phyloP scores from a whole-genome alignment of 345 rosid species.

The Dovyalis caffra region DNA sequence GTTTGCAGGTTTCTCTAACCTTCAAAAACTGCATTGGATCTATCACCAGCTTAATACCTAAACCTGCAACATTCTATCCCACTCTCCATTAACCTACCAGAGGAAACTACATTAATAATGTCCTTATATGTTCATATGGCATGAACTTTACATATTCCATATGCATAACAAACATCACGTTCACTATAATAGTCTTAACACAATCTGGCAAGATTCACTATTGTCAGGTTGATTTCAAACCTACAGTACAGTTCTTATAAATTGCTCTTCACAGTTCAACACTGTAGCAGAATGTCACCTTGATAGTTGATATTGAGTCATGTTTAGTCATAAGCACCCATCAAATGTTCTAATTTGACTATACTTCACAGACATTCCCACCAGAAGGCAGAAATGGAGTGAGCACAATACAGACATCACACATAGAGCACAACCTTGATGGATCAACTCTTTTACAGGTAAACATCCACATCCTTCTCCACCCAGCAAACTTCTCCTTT shows the following conservation, averaged over 20 bases:
- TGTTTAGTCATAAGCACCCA: not conserved
- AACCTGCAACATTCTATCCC: not conserved
- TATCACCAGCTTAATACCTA: not conserved
- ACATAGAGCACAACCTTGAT: constrained; percentile 46
- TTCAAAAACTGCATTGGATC: not conserved
- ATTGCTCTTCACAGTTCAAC: not conserved
- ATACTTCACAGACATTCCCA: constrained; percentile 46
- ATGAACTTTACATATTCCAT: too few species aligned
- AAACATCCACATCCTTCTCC: not conserved
- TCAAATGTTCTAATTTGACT: not conserved
- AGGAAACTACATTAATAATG: too few species aligned
- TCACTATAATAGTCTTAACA: too few species aligned
- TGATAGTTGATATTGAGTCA: not conserved
- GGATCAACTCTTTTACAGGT: constrained; percentile 43
- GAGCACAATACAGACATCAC: constrained; percentile 36
- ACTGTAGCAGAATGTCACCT: not conserved
- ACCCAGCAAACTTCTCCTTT: not conserved
- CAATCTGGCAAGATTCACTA: too few species aligned
- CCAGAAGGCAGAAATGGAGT: constrained; percentile 37
- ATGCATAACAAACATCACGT: too few species aligned
- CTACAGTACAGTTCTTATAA: not conserved
- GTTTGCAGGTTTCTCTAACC: constrained; percentile 40
- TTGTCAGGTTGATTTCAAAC: not conserved
- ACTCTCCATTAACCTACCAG: not conserved
- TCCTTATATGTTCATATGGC: too few species aligned